Percentiles rank a stretch among this genome's conserved stretches.
These are phyloP conservation scores for Pyricularia grisea DNA, from an alignment of 2,329 filamentous ascomycete genomes.

Conservation along the genomic window DNA sequence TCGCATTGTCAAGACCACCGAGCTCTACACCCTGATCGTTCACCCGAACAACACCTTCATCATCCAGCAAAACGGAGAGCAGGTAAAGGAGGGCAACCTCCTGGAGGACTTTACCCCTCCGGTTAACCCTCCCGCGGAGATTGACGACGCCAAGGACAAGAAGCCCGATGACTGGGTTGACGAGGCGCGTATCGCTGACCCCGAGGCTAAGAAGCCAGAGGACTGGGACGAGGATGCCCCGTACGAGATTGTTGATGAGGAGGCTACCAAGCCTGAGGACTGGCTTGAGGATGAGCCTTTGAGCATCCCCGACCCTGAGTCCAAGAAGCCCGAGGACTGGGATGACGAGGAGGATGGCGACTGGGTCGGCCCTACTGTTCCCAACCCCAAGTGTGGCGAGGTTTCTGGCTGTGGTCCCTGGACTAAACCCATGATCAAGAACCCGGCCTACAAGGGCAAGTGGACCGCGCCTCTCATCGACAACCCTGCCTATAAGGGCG, in stretches of 20 bases:
- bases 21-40: conserved; percentile 94
- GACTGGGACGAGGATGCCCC: conserved; percentile 99
- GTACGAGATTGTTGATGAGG: conserved; percentile 90
- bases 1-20: conserved; percentile 81
- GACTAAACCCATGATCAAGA: conserved; percentile 85
- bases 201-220: conserved; percentile 89
- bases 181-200: conserved; percentile 80
- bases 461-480: conserved; percentile 89
- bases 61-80: conserved; percentile 85
- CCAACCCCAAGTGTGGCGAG: conserved; percentile 94
- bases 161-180: conserved; percentile 98
- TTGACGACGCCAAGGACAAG: conserved; percentile 84
- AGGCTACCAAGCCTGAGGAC: conserved; percentile 84
- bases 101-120: conserved; percentile 86
- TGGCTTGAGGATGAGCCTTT: conserved; percentile 88
- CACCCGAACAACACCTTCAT: conserved; percentile 93
- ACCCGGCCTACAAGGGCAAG: conserved; percentile 98
- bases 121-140: conserved; percentile 93
- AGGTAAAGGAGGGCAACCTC: conserved; percentile 80
- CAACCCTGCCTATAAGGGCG: conserved; percentile 96
- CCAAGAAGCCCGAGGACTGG: conserved; percentile 97
- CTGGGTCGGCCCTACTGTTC: conserved; percentile 81
- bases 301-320: conserved; percentile 83
- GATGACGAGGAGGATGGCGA: conserved; percentile 99
- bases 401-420: conserved; percentile 90